Conservation (phyloP, 1,284 basidiomycete genomes). For the Puccinia hordei region DNA sequence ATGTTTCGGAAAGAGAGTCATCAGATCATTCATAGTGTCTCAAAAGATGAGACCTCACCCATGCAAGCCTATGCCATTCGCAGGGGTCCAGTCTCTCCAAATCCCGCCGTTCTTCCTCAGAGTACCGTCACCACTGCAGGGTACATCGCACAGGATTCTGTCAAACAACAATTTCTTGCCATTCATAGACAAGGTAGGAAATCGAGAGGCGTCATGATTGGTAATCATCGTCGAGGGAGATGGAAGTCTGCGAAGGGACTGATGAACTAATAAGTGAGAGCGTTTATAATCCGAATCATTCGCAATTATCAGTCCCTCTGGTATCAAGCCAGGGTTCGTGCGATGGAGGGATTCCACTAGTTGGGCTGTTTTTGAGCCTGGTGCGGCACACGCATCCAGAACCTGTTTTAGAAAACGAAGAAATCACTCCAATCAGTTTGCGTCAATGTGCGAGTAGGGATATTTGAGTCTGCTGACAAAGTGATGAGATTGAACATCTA, state of each 20-base stretch:
- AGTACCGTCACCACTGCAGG: constrained; percentile 96
- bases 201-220: constrained; percentile 89
- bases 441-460: not conserved
- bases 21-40: not conserved
- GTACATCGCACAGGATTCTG: constrained; percentile 92
- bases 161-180: constrained; percentile 74
- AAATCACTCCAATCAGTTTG: not conserved
- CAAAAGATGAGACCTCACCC: constrained; percentile 63
- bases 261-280: constrained; percentile 95
- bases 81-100: constrained; percentile 87
- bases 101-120: constrained; percentile 91
- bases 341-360: constrained; percentile 83
- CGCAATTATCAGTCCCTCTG: constrained; percentile 78
- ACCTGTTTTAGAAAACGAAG: constrained; percentile 64
- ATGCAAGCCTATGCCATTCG: constrained; percentile 88
- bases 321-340: constrained; percentile 59
- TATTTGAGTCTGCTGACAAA: constrained; percentile 62
- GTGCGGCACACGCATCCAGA: constrained; percentile 98
- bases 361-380: constrained; percentile 95
- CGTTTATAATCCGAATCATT: constrained; percentile 92
- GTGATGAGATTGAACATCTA: constrained; percentile 91
- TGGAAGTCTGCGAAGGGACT: constrained; percentile 83
- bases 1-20: constrained; percentile 9
- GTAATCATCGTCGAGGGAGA: constrained; percentile 91
- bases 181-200: constrained; percentile 70